phyloP scores from a whole-genome alignment of 345 rosid species.

The Salix brachista region DNA sequence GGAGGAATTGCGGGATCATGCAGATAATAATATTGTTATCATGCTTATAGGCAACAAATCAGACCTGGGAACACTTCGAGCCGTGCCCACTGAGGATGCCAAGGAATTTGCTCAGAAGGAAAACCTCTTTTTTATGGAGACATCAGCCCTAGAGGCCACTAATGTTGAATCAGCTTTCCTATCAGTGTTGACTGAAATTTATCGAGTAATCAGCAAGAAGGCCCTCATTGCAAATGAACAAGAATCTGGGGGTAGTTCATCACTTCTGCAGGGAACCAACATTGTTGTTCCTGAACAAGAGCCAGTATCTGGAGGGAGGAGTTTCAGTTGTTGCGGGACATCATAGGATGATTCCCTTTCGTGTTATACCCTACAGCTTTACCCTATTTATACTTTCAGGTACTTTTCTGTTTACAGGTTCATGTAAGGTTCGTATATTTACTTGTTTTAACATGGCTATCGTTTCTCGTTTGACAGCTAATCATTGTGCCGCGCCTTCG shows the following conservation, averaged over 20 bases:
- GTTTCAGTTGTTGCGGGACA: constrained; percentile 32
- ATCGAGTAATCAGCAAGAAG: constrained; percentile 49
- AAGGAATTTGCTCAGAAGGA: constrained; percentile 56
- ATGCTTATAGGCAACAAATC: constrained; percentile 64
- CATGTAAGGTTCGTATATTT: background rate
- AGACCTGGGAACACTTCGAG: constrained; percentile 50
- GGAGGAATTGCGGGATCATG: constrained; percentile 56
- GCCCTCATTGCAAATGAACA: constrained; percentile 44
- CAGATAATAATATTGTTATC: constrained; percentile 51
- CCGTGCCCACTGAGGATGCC: constrained; percentile 56
- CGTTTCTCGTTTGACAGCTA: background rate
- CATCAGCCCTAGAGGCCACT: constrained; percentile 58
- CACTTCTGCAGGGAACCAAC: constrained; percentile 50
- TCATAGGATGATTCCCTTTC: constrained; percentile 18
- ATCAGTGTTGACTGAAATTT: constrained; percentile 51
- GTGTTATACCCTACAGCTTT: background rate
- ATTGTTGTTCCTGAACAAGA: constrained; percentile 39
- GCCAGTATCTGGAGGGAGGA: constrained; percentile 25
- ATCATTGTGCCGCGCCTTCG: background rate
- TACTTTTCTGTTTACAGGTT: constrained; percentile 1
- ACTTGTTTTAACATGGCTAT: background rate
- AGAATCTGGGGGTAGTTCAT: constrained; percentile 41
- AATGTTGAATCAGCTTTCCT: constrained; percentile 59
- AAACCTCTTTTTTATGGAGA: constrained; percentile 58
- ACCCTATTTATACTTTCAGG: constrained; percentile 10